Conservation (phyloP, 1,284 basidiomycete species). For the Sphaerobolus stellatus region DNA sequence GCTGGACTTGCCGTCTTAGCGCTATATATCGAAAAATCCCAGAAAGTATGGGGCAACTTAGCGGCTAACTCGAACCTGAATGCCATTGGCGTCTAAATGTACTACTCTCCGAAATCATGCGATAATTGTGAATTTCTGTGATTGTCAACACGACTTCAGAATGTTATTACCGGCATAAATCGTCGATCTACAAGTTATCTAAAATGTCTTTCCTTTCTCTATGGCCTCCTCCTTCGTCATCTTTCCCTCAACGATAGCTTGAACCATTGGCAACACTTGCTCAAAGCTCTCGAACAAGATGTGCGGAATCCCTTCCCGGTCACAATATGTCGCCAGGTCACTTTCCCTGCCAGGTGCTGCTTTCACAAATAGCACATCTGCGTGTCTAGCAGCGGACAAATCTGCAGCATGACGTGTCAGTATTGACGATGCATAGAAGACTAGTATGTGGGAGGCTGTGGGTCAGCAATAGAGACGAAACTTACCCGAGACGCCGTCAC, state of each 20-base stretch:
- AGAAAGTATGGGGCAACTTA: too few species aligned
- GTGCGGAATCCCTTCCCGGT: conserved; percentile 62
- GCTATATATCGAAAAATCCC: too few species aligned
- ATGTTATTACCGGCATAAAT: too few species aligned
- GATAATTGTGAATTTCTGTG: too few species aligned
- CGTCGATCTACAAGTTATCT: too few species aligned
- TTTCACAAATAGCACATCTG: conserved; percentile 91
- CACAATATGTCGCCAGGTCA: conserved; percentile 81
- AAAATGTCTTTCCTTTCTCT: conserved; percentile 13
- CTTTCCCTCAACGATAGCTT: conserved; percentile 59
- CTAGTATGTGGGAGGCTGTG: background rate
- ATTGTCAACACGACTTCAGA: too few species aligned
- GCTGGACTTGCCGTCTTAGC: too few species aligned
- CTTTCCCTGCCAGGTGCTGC: conserved; percentile 76
- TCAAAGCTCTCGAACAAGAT: conserved; percentile 67
- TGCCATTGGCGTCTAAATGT: too few species aligned
- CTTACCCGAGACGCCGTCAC: conserved; percentile 87
- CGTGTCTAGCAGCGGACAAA: conserved; percentile 85
- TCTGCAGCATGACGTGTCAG: conserved; percentile 44
- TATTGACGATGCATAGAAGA: background rate
- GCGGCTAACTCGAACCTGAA: too few species aligned
- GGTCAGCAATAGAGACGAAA: conserved; percentile 8
- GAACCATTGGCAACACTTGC: conserved; percentile 57
- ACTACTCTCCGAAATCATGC: too few species aligned
- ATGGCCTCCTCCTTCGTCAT: conserved; percentile 38